phyloP scores from a whole-genome alignment of 2,329 filamentous ascomycete genomes.

The Bipolaris victoriae region DNA sequence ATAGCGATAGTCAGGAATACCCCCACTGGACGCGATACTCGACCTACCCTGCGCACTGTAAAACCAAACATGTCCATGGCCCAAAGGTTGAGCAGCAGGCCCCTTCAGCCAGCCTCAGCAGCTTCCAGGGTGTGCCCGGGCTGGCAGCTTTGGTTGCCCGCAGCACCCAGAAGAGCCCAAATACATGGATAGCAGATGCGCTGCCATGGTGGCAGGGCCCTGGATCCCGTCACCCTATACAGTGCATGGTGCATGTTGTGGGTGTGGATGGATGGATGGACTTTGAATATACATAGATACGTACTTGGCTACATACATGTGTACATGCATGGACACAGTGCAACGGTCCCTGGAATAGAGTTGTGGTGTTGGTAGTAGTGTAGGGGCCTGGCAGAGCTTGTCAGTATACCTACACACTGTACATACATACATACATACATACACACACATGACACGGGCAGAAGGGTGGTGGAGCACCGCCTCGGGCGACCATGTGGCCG shows the following conservation, averaged over 20 bases:
- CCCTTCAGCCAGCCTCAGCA: conserved; percentile 25
- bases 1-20: conserved; percentile 36
- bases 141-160: conserved; percentile 5
- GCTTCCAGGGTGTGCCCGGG: conserved; percentile 9
- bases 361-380: neutral
- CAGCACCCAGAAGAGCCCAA: neutral
- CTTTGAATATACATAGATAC: too few species aligned
- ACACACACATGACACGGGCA: too few species aligned
- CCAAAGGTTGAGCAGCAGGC: conserved; percentile 16
- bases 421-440: too few species aligned
- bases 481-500: too few species aligned
- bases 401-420: too few species aligned
- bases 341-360: conserved; percentile 16
- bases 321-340: neutral
- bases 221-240: conserved; percentile 26
- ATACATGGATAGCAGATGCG: neutral
- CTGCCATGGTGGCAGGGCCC: conserved; percentile 4
- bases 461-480: too few species aligned
- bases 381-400: neutral
- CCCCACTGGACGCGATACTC: conserved; percentile 29
- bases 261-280: too few species aligned
- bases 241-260: conserved; percentile 1
- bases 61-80: conserved; percentile 31
- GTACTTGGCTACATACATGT: neutral
- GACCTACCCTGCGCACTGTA: conserved; percentile 28